phyloP scores from a whole-genome alignment of 2,329 filamentous ascomycete species.

The Cladosporium oxysporum region DNA sequence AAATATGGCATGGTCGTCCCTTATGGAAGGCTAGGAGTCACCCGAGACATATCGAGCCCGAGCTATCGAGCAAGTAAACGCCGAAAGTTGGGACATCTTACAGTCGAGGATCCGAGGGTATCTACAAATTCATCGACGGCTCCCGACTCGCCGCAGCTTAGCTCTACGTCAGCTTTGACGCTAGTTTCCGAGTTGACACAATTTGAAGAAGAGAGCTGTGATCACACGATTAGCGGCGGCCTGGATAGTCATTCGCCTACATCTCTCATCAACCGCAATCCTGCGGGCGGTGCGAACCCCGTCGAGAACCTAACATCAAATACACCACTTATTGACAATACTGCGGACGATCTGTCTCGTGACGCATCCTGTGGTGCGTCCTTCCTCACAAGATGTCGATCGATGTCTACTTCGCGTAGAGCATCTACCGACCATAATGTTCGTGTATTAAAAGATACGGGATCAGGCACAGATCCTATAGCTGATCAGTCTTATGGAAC shows the following conservation, averaged over 20 bases:
- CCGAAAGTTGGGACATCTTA: neutral
- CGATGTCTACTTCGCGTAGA: neutral
- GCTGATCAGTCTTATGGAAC: neutral
- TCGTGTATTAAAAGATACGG: neutral
- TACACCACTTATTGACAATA: neutral
- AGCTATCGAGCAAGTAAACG: slow-evolving; percentile 6
- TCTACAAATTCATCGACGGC: neutral
- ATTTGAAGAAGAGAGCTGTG: slow-evolving; percentile 8
- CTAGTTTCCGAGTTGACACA: neutral
- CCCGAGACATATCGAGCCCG: slow-evolving; percentile 1
- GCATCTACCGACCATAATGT: neutral
- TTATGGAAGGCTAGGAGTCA: neutral
- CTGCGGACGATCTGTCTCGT: neutral
- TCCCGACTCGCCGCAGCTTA: neutral
- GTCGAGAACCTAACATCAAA: neutral
- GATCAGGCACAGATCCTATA: neutral
- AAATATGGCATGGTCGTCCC: slow-evolving; percentile 9
- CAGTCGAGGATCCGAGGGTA: neutral
- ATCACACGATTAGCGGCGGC: neutral
- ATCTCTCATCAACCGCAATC: neutral
- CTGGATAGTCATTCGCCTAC: neutral
- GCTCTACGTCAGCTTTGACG: neutral
- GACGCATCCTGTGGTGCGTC: neutral
- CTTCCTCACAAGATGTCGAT: neutral
- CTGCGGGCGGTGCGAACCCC: neutral